Evolutionary conservation across 2,329 filamentous ascomycete species (phyloP).

Genomic region (Exophiala alcalophila): DNA sequence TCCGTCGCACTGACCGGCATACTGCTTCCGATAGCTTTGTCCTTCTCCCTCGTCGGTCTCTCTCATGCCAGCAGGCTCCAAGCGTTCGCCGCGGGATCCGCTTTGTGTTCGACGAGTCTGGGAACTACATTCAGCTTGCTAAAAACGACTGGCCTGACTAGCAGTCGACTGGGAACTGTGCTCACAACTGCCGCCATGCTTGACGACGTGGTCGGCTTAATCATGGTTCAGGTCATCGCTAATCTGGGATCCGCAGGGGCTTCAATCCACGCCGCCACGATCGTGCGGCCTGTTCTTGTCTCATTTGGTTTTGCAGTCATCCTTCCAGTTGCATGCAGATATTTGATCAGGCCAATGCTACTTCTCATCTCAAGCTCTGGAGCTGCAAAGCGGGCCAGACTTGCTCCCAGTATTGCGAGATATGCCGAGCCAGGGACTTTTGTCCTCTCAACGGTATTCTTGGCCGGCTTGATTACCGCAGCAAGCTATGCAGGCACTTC

Average conservation of each 20-base stretch:
- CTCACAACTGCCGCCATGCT: conserved; percentile 73
- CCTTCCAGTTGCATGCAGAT: conserved; percentile 33
- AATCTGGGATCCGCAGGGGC: conserved; percentile 52
- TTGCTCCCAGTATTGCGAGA: conserved; percentile 8
- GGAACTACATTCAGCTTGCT: conserved; percentile 68
- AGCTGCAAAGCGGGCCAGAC: not conserved
- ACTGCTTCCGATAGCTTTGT: conserved; percentile 60
- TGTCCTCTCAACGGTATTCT: conserved; percentile 42
- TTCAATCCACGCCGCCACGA: conserved; percentile 40
- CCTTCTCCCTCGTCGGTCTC: conserved; percentile 57
- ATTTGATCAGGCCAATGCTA: conserved; percentile 25
- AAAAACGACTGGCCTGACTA: conserved; percentile 57
- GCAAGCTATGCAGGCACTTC: conserved; percentile 57
- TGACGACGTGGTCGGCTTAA: conserved; percentile 69
- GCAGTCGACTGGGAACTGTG: conserved; percentile 58
- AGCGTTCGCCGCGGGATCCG: conserved; percentile 69
- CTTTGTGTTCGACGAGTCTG: conserved; percentile 70
- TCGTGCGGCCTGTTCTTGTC: conserved; percentile 53
- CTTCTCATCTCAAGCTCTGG: not conserved
- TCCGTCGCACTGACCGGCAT: conserved; percentile 67
- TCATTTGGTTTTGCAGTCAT: conserved; percentile 40
- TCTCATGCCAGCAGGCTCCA: conserved; percentile 55
- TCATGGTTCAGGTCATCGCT: conserved; percentile 74
- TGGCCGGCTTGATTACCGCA: conserved; percentile 48
- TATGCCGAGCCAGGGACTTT: conserved; percentile 34